These are phyloP conservation scores for Penicillium coffeae DNA, from an alignment of 495 filamentous ascomycete species.

Conservation along the genomic window DNA sequence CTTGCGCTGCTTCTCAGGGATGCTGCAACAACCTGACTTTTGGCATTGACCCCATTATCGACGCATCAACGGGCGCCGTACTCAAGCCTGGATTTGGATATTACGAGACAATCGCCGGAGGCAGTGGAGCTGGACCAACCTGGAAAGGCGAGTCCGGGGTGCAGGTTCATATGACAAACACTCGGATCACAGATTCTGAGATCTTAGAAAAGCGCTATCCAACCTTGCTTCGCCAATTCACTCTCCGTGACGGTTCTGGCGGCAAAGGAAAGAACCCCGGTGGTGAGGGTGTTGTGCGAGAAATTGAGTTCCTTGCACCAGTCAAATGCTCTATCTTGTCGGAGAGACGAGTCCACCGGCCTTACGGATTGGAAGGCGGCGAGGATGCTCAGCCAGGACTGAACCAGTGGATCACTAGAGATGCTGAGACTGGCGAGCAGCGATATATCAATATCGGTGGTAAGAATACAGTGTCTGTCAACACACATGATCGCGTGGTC, in stretches of 20 bases:
- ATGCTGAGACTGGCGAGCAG: constrained; percentile 51
- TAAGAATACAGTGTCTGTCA: constrained; percentile 90
- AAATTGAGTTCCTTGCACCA: constrained; percentile 90
- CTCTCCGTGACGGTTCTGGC: constrained; percentile 61
- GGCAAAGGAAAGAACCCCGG: constrained; percentile 75
- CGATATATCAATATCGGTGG: constrained; percentile 79
- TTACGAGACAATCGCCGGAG: constrained; percentile 96
- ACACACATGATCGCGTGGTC: constrained; percentile 82
- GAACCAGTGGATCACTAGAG: constrained; percentile 80
- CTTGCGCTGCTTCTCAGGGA: constrained; percentile 87
- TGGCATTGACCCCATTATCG: constrained; percentile 35
- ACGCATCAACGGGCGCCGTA: constrained; percentile 78
- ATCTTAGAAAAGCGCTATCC: constrained; percentile 96
- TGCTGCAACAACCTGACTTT: constrained; percentile 81
- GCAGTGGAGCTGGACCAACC: constrained; percentile 77
- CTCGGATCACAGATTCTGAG: constrained; percentile 91
- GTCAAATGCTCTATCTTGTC: constrained; percentile 86
- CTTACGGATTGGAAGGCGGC: constrained; percentile 88
- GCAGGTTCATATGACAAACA: constrained; percentile 99
- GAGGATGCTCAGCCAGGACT: constrained; percentile 73
- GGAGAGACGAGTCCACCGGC: constrained; percentile 80
- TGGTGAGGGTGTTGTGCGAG: constrained; percentile 85
- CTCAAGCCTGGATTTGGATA: constrained; percentile 82
- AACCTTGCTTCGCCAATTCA: constrained; percentile 79
- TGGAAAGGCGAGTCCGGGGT: constrained; percentile 92